phyloP scores from a whole-genome alignment of 257 asterid genomes.

The Solanum bulbocastanum region DNA sequence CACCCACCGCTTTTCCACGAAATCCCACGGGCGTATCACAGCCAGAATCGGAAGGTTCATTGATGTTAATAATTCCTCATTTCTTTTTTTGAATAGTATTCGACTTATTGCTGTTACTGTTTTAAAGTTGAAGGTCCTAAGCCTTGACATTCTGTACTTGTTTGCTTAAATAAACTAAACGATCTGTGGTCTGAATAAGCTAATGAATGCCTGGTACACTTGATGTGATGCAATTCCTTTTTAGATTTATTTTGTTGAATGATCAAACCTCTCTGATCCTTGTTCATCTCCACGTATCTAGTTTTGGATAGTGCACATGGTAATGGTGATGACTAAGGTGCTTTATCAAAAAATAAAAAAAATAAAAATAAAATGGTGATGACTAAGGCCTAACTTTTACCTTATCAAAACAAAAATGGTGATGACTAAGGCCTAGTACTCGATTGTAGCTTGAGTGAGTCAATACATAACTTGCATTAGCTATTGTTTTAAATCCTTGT shows the following conservation, averaged over 20 bases:
- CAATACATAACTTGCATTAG: neutral
- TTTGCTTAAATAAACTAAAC: neutral
- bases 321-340: neutral
- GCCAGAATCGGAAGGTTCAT: constrained; percentile 87
- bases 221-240: neutral
- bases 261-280: neutral
- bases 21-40: constrained; percentile 81
- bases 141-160: neutral
- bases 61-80: neutral
- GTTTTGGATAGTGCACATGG: neutral
- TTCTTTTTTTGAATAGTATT: neutral
- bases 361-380: neutral
- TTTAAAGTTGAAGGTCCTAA: neutral
- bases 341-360: no score
- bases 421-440: neutral
- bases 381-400: neutral
- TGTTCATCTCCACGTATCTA: neutral
- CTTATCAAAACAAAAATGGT: neutral
- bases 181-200: neutral
- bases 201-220: neutral
- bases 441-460: neutral
- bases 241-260: neutral
- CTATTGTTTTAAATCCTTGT: neutral
- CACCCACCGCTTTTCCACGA: constrained; percentile 68
- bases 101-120: neutral